Evolutionary conservation across 208 protist genomes (phyloP).

Genomic region (Tritrichomonas musculus): DNA sequence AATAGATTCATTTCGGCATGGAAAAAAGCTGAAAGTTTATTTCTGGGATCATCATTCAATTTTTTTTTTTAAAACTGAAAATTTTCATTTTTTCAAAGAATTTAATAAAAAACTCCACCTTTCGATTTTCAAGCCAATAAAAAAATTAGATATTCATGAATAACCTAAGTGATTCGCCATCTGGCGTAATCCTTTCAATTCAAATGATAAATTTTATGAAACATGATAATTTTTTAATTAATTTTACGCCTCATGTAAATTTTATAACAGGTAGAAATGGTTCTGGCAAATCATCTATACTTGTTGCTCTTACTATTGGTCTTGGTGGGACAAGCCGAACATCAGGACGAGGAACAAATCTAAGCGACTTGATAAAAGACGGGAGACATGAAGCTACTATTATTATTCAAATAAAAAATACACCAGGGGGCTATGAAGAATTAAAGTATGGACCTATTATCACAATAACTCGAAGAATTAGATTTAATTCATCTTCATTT

Average conservation of each 20-base stretch:
- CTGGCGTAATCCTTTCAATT: background rate
- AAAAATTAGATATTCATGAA: too few relatives aligned
- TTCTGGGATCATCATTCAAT: too few relatives aligned
- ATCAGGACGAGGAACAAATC: background rate
- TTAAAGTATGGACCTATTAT: background rate
- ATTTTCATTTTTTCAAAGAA: too few relatives aligned
- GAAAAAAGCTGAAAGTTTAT: too few relatives aligned
- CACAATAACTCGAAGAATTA: background rate
- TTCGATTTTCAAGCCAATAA: too few relatives aligned
- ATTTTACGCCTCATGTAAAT: background rate
- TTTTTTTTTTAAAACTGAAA: too few relatives aligned
- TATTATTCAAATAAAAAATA: background rate
- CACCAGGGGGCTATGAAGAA: background rate
- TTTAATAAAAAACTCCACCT: too few relatives aligned
- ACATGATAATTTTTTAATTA: background rate
- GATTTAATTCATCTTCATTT: background rate
- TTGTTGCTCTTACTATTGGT: constrained; percentile 15
- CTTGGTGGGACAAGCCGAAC: background rate
- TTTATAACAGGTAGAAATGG: constrained; percentile 32
- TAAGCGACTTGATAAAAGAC: background rate
- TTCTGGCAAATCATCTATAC: constrained; percentile 18
- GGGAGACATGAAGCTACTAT: constrained; percentile 4
- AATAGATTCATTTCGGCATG: too few relatives aligned
- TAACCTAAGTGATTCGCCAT: too few relatives aligned
- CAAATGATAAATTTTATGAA: constrained; percentile 26